A percentile compares a stretch with the other conserved stretches of the same genome.
phyloP scores from a whole-genome alignment of 257 asterid species.

The Mentha longifolia region DNA sequence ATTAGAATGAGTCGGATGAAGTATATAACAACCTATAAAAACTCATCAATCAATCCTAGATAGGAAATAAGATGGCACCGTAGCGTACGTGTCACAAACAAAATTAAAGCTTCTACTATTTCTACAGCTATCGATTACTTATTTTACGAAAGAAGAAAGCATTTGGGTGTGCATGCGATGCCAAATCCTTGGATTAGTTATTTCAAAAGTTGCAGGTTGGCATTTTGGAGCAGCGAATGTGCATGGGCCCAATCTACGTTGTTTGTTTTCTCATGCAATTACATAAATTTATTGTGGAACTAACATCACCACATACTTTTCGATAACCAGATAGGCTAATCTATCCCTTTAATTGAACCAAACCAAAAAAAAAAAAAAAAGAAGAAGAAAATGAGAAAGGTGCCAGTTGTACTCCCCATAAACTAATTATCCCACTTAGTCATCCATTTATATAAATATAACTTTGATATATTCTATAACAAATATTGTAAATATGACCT shows the following conservation, averaged over 20 bases:
- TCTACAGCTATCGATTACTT: too few relatives aligned
- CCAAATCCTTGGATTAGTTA: background rate
- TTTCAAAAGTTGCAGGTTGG: constrained; percentile 33
- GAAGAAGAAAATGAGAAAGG: background rate
- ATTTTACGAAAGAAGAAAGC: too few relatives aligned
- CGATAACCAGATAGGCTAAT: constrained; percentile 16
- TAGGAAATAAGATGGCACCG: too few relatives aligned
- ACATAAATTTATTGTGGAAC: background rate
- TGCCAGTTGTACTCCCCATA: constrained; percentile 28
- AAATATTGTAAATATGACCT: too few relatives aligned
- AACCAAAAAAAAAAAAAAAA: too few relatives aligned
- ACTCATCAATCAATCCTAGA: too few relatives aligned
- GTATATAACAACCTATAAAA: too few relatives aligned
- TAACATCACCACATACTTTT: background rate
- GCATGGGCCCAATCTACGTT: constrained; percentile 20
- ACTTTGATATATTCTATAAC: too few relatives aligned
- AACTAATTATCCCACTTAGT: background rate
- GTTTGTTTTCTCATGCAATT: constrained; percentile 7
- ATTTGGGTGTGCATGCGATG: too few relatives aligned
- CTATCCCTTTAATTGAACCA: background rate
- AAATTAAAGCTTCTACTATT: too few relatives aligned
- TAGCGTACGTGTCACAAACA: too few relatives aligned
- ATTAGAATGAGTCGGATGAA: too few relatives aligned
- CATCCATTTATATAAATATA: background rate
- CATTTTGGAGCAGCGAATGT: constrained; percentile 35